Percentiles rank a stretch among this genome's conserved stretches.
Conservation (phyloP, 768 basidiomycete species). For the Boletus sp. region DNA sequence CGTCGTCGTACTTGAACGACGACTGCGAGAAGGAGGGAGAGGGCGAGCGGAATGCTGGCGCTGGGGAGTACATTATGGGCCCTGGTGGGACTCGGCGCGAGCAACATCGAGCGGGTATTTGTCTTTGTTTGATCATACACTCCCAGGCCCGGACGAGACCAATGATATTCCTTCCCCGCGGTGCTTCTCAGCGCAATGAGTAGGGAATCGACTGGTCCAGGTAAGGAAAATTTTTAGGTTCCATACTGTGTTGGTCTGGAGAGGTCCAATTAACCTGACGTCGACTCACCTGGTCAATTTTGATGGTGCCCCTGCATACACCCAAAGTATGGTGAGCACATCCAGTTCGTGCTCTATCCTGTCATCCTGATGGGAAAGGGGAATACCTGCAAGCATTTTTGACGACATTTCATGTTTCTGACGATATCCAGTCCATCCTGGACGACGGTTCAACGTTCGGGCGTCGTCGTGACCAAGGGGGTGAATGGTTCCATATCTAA, state of each 20-base stretch:
- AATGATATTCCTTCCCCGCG: not conserved
- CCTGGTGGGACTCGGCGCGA: not conserved
- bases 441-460: not conserved
- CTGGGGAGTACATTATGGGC: slow-evolving; percentile 35
- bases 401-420: not conserved
- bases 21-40: slow-evolving; percentile 39
- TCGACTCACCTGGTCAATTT: not conserved
- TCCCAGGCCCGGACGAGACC: too few relatives aligned
- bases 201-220: not conserved
- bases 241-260: not conserved
- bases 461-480: not conserved
- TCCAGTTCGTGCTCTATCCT: not conserved
- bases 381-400: too few relatives aligned
- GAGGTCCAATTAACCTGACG: not conserved
- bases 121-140: slow-evolving; percentile 13
- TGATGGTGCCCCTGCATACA: not conserved
- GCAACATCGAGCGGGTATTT: slow-evolving; percentile 17
- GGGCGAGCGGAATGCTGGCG: slow-evolving; percentile 38
- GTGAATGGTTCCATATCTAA: not conserved
- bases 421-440: not conserved
- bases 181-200: not conserved
- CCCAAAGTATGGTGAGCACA: not conserved
- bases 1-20: slow-evolving; percentile 26
- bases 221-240: not conserved
- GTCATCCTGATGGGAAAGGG: not conserved